A percentile compares a stretch with the other conserved stretches of the same genome.
phyloP scores from a whole-genome alignment of 2,329 filamentous ascomycete species.

The Corynespora cassiicola region DNA sequence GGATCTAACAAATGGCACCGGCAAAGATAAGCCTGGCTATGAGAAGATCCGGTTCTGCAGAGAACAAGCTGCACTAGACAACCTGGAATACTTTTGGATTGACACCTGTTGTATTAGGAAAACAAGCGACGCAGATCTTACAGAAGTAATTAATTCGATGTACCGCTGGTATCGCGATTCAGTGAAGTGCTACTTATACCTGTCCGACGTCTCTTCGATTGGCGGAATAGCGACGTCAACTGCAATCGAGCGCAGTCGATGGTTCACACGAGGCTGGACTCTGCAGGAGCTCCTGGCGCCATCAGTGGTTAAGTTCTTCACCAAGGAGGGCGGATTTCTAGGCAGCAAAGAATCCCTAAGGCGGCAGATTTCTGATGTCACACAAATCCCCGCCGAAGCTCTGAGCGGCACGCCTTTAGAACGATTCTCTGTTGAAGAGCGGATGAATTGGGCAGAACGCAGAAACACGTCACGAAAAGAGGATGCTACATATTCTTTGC shows the following conservation, averaged over 20 bases:
- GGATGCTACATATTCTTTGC: slow-evolving; percentile 13
- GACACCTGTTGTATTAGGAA: slow-evolving; percentile 4
- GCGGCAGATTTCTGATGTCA: no score
- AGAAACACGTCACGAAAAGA: slow-evolving; percentile 15
- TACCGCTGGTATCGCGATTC: slow-evolving; percentile 8
- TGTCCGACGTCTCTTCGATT: slow-evolving; percentile 8
- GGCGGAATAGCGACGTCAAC: no score
- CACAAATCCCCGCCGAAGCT: no score
- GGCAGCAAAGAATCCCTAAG: slow-evolving; percentile 1
- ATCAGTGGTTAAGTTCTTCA: not conserved
- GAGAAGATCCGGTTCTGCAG: slow-evolving; percentile 2
- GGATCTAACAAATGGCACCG: not conserved
- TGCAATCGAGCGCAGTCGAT: no score
- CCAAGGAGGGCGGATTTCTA: not conserved
- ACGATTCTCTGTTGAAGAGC: not conserved
- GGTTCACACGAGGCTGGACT: slow-evolving; percentile 10
- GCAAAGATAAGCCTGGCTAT: slow-evolving; percentile 3
- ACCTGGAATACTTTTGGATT: slow-evolving; percentile 4
- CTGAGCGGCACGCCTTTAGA: not conserved
- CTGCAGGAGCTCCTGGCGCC: slow-evolving; percentile 9
- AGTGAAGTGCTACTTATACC: slow-evolving; percentile 5
- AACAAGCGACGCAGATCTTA: no score
- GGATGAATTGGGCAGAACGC: not conserved
- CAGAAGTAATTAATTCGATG: slow-evolving; percentile 15
- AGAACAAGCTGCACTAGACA: slow-evolving; percentile 2